Percentiles rank a stretch among this genome's conserved stretches.
phyloP scores from a whole-genome alignment of 768 basidiomycete species.

The Crassisporium funariophilum region DNA sequence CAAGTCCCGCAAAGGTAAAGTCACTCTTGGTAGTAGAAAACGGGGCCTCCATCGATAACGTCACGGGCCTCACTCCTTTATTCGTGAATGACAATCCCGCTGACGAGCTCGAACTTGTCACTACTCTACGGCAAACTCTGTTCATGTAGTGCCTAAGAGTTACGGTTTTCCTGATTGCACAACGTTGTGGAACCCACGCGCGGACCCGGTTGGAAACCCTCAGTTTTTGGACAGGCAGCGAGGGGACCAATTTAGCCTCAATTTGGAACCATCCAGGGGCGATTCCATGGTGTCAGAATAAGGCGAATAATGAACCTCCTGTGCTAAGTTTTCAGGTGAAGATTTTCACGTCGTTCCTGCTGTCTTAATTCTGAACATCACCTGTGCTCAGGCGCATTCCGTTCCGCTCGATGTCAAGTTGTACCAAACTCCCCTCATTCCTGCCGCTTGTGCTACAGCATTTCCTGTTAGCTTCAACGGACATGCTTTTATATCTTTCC shows the following conservation, averaged over 20 bases:
- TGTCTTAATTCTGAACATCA: background rate
- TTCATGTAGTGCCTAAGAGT: constrained; percentile 16
- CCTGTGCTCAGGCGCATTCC: constrained; percentile 41
- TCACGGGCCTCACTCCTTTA: constrained; percentile 36
- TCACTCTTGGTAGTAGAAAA: constrained; percentile 44
- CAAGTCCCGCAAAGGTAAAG: constrained; percentile 2
- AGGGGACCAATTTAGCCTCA: constrained; percentile 43
- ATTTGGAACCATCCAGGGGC: constrained; percentile 31
- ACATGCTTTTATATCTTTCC: constrained; percentile 48
- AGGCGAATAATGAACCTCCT: constrained; percentile 39
- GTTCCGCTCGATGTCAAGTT: constrained; percentile 51
- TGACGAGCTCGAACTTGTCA: constrained; percentile 39
- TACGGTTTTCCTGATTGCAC: constrained; percentile 49
- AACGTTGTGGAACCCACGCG: constrained; percentile 43
- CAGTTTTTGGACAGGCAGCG: constrained; percentile 31
- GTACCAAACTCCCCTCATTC: constrained; percentile 21
- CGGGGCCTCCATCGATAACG: constrained; percentile 44
- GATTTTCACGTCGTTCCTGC: background rate
- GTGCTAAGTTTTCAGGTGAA: constrained; percentile 40
- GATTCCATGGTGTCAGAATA: constrained; percentile 38
- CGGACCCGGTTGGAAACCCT: constrained; percentile 42
- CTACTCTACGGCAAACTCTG: constrained; percentile 8
- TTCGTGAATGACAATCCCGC: constrained; percentile 50
- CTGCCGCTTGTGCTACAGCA: background rate
- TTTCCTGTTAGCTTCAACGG: constrained; percentile 32